Conservation (phyloP, 805 yeast genomes). For the Starmerella sp. region DNA sequence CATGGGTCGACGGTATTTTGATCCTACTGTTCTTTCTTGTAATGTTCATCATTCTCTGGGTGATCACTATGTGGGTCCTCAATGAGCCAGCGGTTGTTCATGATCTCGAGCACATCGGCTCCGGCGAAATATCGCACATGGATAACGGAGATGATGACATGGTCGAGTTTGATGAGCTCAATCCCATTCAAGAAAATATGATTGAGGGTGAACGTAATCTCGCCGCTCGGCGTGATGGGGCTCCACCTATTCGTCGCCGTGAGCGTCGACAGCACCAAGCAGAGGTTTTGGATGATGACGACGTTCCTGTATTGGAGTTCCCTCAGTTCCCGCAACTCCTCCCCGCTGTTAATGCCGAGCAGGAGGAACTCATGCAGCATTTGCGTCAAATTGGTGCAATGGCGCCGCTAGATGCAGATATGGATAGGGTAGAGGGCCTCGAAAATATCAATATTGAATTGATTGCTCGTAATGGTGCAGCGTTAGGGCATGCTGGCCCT, state of each 20-base stretch:
- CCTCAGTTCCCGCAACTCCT: background rate
- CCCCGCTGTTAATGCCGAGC: background rate
- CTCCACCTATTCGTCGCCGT: background rate
- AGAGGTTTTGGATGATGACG: background rate
- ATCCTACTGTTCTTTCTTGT: constrained; percentile 1
- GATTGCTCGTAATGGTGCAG: no score
- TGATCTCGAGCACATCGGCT: constrained; percentile 20
- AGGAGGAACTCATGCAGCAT: background rate
- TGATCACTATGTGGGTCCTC: constrained; percentile 14
- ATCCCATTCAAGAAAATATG: background rate
- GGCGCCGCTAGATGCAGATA: background rate
- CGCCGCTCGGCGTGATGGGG: background rate
- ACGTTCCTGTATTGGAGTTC: background rate
- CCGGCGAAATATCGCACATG: constrained; percentile 18
- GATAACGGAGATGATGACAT: constrained; percentile 17
- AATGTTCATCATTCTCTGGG: constrained; percentile 7
- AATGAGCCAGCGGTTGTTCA: constrained; percentile 14
- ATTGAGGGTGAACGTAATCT: background rate
- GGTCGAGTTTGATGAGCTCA: constrained; percentile 6
- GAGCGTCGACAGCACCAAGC: background rate
- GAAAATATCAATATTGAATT: background rate
- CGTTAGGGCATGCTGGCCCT: no score
- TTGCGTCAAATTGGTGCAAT: background rate
- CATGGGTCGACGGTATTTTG: constrained; percentile 12
- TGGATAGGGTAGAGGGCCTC: background rate